Percentiles rank a stretch among this genome's conserved stretches.
phyloP scores from a whole-genome alignment of 2,329 filamentous ascomycete species.

The Pseudogymnoascus sp. region DNA sequence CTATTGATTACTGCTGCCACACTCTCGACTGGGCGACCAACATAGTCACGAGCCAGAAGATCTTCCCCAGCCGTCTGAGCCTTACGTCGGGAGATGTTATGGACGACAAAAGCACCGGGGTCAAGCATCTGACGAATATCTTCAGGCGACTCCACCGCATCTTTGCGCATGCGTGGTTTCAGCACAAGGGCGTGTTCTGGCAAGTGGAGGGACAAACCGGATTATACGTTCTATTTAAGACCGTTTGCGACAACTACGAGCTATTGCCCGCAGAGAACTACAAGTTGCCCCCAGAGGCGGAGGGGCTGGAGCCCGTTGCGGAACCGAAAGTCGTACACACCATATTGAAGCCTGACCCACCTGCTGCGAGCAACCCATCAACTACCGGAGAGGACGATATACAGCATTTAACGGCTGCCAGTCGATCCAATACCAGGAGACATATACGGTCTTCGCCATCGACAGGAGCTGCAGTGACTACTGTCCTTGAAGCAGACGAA shows the following conservation, averaged over 20 bases:
- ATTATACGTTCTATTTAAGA: slow-evolving; percentile 94
- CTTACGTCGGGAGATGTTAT: slow-evolving; percentile 33
- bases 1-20: slow-evolving; percentile 98
- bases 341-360: slow-evolving; percentile 29
- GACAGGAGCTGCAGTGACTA: slow-evolving; percentile 68
- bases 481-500: slow-evolving; percentile 75
- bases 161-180: slow-evolving; percentile 98
- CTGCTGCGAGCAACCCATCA: slow-evolving; percentile 21
- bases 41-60: slow-evolving; percentile 85
- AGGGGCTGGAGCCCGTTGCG: slow-evolving; percentile 59
- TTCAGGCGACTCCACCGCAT: slow-evolving; percentile 92
- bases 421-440: slow-evolving; percentile 66
- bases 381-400: slow-evolving; percentile 33
- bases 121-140: slow-evolving; percentile 86
- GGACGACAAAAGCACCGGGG: slow-evolving; percentile 54
- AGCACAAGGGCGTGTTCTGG: slow-evolving; percentile 93
- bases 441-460: slow-evolving; percentile 75
- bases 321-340: slow-evolving; percentile 33
- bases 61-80: slow-evolving; percentile 71
- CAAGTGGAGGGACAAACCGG: slow-evolving; percentile 84
- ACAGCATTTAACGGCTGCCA: slow-evolving; percentile 43
- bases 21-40: slow-evolving; percentile 97
- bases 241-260: slow-evolving; percentile 85
- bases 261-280: slow-evolving; percentile 91
- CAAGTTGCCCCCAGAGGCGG: slow-evolving; percentile 86